phyloP scores from a whole-genome alignment of 2,329 filamentous ascomycete genomes.

The Drechslerella stenobrocha region DNA sequence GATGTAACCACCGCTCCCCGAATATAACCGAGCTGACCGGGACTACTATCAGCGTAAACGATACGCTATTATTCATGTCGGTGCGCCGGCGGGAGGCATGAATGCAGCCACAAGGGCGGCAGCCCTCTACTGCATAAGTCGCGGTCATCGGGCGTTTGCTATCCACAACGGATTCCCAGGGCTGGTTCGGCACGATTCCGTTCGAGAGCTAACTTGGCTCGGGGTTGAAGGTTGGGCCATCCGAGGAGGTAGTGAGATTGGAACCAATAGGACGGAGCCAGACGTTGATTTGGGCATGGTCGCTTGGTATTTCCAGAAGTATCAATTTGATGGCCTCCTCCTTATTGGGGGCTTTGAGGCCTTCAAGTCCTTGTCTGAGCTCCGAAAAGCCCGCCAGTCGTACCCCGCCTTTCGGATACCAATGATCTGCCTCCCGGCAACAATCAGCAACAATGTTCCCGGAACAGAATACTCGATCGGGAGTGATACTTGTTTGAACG shows the following conservation, averaged over 20 bases:
- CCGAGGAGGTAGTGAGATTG: conserved; percentile 95
- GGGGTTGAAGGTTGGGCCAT: conserved; percentile 95
- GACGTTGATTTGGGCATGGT: conserved; percentile 82
- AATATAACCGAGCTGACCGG: conserved; percentile 54
- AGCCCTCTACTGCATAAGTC: conserved; percentile 51
- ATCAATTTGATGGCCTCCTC: conserved; percentile 88
- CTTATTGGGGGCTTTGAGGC: conserved; percentile 95
- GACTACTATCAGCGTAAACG: conserved; percentile 70
- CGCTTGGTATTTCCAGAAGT: conserved; percentile 78
- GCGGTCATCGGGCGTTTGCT: conserved; percentile 84
- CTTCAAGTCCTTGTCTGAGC: conserved; percentile 85
- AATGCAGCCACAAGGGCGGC: conserved; percentile 93
- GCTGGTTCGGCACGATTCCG: conserved; percentile 86
- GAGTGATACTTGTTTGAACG: conserved; percentile 94
- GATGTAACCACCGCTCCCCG: not conserved
- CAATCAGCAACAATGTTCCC: conserved; percentile 97
- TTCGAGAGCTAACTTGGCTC: conserved; percentile 85
- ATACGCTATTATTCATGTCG: conserved; percentile 94
- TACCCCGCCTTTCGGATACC: conserved; percentile 90
- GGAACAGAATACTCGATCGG: conserved; percentile 96
- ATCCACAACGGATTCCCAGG: conserved; percentile 98
- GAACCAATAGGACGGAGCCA: conserved; percentile 91
- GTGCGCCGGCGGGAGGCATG: conserved; percentile 95
- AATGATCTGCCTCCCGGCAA: conserved; percentile 88
- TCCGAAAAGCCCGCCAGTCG: conserved; percentile 75